phyloP scores from a whole-genome alignment of 306 rosid genomes.

The Prunus padus region DNA sequence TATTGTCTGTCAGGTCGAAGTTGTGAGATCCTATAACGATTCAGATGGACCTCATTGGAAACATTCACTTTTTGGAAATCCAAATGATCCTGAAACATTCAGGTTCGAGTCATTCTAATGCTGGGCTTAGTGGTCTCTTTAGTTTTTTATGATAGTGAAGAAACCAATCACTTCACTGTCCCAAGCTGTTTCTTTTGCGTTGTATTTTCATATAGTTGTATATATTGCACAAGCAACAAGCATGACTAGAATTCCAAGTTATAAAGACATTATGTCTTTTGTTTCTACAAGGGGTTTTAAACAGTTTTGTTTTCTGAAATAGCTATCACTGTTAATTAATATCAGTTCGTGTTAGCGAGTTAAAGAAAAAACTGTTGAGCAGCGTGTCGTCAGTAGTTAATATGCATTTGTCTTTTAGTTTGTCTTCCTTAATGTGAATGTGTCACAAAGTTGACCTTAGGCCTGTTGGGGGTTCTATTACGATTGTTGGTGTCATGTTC shows the following conservation, averaged over 20 bases:
- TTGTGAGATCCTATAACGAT: slow-evolving; percentile 81
- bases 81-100: slow-evolving; percentile 89
- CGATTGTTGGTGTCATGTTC: not conserved
- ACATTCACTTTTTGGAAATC: slow-evolving; percentile 94
- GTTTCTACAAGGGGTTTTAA: not conserved
- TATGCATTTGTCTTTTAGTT: not conserved
- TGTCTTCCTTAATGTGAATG: not conserved
- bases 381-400: not conserved
- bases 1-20: slow-evolving; percentile 67
- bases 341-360: not conserved
- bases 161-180: not conserved
- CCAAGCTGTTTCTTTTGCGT: not conserved
- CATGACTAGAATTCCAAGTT: not conserved
- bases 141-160: not conserved
- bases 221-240: not conserved
- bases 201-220: not conserved
- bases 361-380: not conserved
- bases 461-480: not conserved
- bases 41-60: slow-evolving; percentile 92
- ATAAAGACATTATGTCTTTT: not conserved
- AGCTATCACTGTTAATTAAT: not conserved
- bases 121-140: not conserved
- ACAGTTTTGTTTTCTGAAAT: not conserved
- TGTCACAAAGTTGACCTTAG: not conserved
- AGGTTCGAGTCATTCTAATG: slow-evolving; percentile 45